phyloP scores from a whole-genome alignment of 176 grass and related monocot genomes.

The Eragrostis nindensis region DNA sequence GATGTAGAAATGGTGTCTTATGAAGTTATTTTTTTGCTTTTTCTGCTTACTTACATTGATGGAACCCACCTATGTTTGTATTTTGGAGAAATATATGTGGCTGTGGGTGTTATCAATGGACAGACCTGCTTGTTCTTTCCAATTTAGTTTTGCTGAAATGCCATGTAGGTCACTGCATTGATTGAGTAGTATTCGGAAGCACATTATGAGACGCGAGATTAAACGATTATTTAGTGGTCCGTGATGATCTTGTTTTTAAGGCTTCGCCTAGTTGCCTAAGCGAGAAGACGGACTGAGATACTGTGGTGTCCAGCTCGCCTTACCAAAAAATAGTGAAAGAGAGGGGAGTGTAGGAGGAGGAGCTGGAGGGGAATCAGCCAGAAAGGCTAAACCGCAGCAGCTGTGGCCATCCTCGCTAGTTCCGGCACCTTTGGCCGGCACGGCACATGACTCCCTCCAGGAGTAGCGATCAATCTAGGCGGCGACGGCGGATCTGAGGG shows the following conservation, averaged over 20 bases:
- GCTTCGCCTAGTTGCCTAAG: too few relatives aligned
- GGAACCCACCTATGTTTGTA: neutral
- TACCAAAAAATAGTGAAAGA: too few relatives aligned
- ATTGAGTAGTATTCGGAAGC: slow-evolving; percentile 4
- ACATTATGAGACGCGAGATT: neutral
- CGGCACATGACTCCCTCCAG: too few relatives aligned
- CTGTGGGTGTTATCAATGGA: neutral
- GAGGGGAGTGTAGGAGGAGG: too few relatives aligned
- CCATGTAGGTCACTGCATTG: slow-evolving; percentile 4
- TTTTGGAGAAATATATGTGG: slow-evolving; percentile 9
- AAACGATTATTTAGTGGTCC: neutral
- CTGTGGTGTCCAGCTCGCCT: too few relatives aligned
- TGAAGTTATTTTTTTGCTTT: neutral
- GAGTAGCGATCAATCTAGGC: too few relatives aligned
- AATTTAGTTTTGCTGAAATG: slow-evolving; percentile 15
- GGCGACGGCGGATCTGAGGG: too few relatives aligned
- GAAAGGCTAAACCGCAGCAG: too few relatives aligned
- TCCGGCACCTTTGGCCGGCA: too few relatives aligned
- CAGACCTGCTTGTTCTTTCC: neutral
- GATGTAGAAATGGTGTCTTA: neutral
- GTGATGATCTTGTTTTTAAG: neutral
- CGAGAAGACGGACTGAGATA: too few relatives aligned
- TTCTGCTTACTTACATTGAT: neutral
- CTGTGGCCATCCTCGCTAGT: too few relatives aligned
- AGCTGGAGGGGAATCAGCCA: too few relatives aligned